Base-by-base conservation (phyloP, 768 basidiomycete genomes). In the Coprinopsis marcescibilis region DNA sequence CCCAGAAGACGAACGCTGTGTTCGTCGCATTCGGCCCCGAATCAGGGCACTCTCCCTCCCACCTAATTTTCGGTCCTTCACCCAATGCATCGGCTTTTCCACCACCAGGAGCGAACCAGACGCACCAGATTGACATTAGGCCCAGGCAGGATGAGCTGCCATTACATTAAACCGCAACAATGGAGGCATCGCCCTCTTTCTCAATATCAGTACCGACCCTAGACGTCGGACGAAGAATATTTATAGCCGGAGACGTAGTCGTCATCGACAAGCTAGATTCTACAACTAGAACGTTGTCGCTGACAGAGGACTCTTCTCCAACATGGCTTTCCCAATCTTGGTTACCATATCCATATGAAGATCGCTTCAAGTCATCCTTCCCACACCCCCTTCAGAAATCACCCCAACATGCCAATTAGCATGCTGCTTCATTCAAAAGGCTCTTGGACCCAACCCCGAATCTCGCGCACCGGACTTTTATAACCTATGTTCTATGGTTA, bases 1-100 rank as follows among this genome's bases (percentile, higher is more conserved):
- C 21, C 63, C 64, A 32, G 64, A 61, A 44, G 58, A 62, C 37
- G 64, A 63, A 36, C 51, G 50, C 21, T 55, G 57, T 21, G 54
- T 60, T 32, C 51, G 60, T 51, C 56, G 64, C 43, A 51, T 56
- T 41, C 60, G 62, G 27, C 55, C 60, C 14, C 60, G 64, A 54
- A 60, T 39, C 36, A 56, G 32, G 53, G 55, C 45, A 43, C 56
- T 41, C 41, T 55, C 36, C 36, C 51, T 45, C 21, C 47, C 41
- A 21, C 51, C 37, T 27, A 47, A 32, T 45, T 56, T 48, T 45
- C 45, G 40, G 49, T 56, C 36, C 1, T 49, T 35, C 41, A 49
- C 48, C 2, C 38, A 49, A 3, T 26, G 21, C 17, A 37, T 49
- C 21, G 48, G 48, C 27, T 49, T 36, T 24, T 26, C 32, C 36